Evolutionary conservation across 768 basidiomycete species (phyloP), one percentile per base, ranked within the genome.

Genomic region (Cubamyces sp.): DNA sequence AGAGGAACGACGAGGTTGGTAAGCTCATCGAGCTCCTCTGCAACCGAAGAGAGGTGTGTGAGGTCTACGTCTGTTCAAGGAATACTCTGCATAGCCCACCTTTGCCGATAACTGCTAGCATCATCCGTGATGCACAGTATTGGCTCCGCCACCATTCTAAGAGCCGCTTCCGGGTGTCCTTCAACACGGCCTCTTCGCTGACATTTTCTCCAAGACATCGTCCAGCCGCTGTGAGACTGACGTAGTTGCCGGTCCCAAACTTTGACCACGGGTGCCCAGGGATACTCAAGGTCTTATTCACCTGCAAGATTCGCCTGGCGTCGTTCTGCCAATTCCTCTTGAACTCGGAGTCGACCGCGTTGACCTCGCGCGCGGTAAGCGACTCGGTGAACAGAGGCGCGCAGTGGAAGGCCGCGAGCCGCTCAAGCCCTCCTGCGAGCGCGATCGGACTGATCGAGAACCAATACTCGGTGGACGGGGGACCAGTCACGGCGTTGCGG

Each of bases 301-400:
- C 71, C 69, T 84, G 83, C 71, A 78, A 78, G 53, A 81, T 67
- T 8, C 84, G 73, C 71, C 82, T 78, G 23, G 70, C 70, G 68
- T 84, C 81, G 40, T 75, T 76, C 67, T 82, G 82, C 15, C 81
- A 66, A 68, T 85, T 86, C 68, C 82, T 79, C 69, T 81, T 81
- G 73, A 81, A 79, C 70, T 86, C 84, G 9, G 79, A 79, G 67
- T 86, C 80, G 39, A 86, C 84, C 7, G 84, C 84, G 49, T 82
- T 76, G 67, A 83, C 74, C 70, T 86, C 84, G 21, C 81, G 74
- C 52, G 76, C 72, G 14, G 79, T 78, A 61, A 81, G 76, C 42
- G 73, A 75, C 1, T 74, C 61, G 14, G 70, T 68, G 75, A 86
- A 85, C 9, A 84, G 72, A 0, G 84, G 84, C 12, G 79, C 75